Base-by-base conservation (phyloP, 2,329 filamentous ascomycete genomes). In the Botrytis fragariae region DNA sequence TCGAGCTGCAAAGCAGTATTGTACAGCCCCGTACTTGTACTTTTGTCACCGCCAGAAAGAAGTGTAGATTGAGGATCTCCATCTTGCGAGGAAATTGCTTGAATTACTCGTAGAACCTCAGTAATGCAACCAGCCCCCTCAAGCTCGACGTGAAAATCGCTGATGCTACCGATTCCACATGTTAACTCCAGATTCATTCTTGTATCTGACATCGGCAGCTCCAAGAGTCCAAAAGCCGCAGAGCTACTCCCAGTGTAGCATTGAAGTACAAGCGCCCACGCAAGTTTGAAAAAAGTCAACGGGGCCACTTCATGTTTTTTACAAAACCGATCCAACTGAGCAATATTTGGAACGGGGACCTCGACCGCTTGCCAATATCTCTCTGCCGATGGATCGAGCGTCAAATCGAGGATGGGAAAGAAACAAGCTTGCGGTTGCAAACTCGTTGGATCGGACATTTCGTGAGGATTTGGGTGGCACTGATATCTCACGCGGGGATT, bases 241-340 rank as follows among this genome's bases (percentile, higher is more conserved):
- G 77, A 29, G 79, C 84, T 14, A 80, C 76, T 2, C 74, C 77
- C 61, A 57, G 80, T 45, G 78, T 78, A 72, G 83, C 83, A 74
- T 84, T 86, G 16, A 79, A 79, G 3, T 22, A 82, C 81, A 18
- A 84, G 77, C 12, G 82, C 82, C 83, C 83, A 84, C n/a, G 81
- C 82, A 29, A 63, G 39, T n/a, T 71, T 71, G 42, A 71, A 71
- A 20, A 71, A 16, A 3, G 54, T 63, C 25, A 51, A 71, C 4
- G 42, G 69, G 18, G 69, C 29, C 9, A 71, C 42, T 35, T 45
- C 42, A 51, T 71, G 18, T 37, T 51, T 32, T 51, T 48, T 39
- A 48, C 69, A 71, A 20, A 71, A 62, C 3, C 22, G 39, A 71
- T 37, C 44, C 22, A 71, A 39, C 25, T 51, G n/a, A 22, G 18